phyloP scores from a whole-genome alignment of 176 grass and related monocot species.

The Aegilops bicornis region DNA sequence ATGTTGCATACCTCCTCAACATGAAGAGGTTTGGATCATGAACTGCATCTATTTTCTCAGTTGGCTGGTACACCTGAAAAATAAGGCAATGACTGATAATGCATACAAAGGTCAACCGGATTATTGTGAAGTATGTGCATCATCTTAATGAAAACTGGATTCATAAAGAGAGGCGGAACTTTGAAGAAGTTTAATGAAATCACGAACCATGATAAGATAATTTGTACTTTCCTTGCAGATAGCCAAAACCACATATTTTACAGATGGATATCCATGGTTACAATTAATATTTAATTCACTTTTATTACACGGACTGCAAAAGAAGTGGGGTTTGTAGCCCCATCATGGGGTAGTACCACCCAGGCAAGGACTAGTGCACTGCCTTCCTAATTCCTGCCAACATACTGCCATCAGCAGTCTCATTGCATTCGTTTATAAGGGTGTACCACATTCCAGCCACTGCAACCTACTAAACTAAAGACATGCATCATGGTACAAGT shows the following conservation, averaged over 20 bases:
- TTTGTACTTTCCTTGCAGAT: constrained; percentile 1
- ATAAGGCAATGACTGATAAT: constrained; percentile 1
- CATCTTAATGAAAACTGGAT: not conserved
- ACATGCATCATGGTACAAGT: not conserved
- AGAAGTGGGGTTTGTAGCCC: not conserved
- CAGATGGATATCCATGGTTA: not conserved
- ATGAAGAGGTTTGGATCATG: constrained; percentile 37
- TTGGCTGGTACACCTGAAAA: constrained; percentile 50
- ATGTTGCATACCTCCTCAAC: constrained; percentile 50
- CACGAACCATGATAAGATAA: constrained; percentile 12
- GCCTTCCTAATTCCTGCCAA: not conserved
- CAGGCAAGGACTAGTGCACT: not conserved
- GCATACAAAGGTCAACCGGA: not conserved
- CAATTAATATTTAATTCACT: not conserved
- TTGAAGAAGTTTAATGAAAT: not conserved
- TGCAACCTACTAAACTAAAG: not conserved
- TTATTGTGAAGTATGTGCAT: constrained; percentile 11
- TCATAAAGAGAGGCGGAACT: not conserved
- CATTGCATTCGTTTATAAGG: not conserved
- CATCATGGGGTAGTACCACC: not conserved
- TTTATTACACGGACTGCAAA: not conserved
- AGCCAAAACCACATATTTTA: not conserved
- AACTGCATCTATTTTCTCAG: constrained; percentile 54
- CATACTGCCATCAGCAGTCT: not conserved
- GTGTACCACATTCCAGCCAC: not conserved